Percentiles rank a stretch among this genome's conserved stretches.
Conservation (phyloP, 345 rosid species). For the Eutrema yunnanense region DNA sequence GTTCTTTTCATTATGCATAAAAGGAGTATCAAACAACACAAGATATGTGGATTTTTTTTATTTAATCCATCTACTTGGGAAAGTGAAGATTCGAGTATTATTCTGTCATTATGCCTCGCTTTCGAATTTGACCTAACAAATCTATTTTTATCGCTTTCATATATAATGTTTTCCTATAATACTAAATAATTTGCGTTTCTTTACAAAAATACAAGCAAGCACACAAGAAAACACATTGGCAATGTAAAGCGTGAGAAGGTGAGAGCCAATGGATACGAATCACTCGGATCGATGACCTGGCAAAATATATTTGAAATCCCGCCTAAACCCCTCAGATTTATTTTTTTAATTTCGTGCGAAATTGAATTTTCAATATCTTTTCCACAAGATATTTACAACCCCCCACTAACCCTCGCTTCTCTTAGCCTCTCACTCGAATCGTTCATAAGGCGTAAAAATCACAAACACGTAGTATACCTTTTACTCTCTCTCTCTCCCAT, state of each 20-base stretch:
- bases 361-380: constrained; percentile 49
- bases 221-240: constrained; percentile 47
- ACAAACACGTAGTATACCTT: not conserved
- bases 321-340: constrained; percentile 67
- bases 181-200: not conserved
- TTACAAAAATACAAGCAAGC: constrained; percentile 26
- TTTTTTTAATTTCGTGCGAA: constrained; percentile 48
- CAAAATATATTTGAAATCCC: constrained; percentile 53
- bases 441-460: constrained; percentile 22
- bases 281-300: constrained; percentile 74
- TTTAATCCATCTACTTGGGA: not conserved
- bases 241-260: constrained; percentile 21
- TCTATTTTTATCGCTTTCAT: not conserved
- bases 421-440: constrained; percentile 22
- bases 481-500: not conserved
- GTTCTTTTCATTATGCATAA: not conserved
- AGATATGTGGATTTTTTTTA: no score
- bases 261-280: constrained; percentile 19
- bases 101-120: not conserved
- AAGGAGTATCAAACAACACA: no score
- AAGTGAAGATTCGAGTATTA: constrained; percentile 14
- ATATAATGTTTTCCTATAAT: not conserved
- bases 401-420: constrained; percentile 18
- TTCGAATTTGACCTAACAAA: constrained; percentile 10
- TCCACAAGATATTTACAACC: constrained; percentile 15